phyloP scores from a whole-genome alignment of 331 rosid genomes.

The Spiraea crenata region DNA sequence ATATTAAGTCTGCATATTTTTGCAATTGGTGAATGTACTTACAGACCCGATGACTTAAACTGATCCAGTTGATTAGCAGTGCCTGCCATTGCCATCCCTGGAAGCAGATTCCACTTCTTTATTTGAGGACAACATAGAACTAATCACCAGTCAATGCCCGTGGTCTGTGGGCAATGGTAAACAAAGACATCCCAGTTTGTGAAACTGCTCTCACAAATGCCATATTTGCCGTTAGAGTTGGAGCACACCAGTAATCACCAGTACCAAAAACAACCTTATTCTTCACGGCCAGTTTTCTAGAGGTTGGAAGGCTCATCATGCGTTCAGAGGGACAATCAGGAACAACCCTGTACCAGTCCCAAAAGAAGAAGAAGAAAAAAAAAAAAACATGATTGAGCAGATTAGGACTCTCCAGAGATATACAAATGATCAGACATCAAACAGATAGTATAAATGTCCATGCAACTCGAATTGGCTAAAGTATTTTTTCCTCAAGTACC shows the following conservation, averaged over 20 bases:
- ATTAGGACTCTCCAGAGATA: background rate
- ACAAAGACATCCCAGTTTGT: constrained; percentile 85
- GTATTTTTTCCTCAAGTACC: background rate
- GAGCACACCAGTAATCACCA: constrained; percentile 74
- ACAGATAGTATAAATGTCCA: background rate
- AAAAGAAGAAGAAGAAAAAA: background rate
- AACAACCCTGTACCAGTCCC: constrained; percentile 55
- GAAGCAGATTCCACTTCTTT: constrained; percentile 21
- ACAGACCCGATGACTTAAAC: constrained; percentile 12
- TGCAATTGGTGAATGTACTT: background rate
- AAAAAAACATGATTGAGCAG: background rate
- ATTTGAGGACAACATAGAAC: constrained; percentile 12
- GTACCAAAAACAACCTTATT: constrained; percentile 86
- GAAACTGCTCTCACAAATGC: constrained; percentile 82
- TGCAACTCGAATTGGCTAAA: background rate
- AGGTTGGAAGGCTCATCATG: constrained; percentile 72
- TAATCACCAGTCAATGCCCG: constrained; percentile 84
- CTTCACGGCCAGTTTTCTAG: constrained; percentile 79
- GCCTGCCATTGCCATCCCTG: constrained; percentile 13
- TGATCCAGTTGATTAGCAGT: background rate
- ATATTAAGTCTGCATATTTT: background rate
- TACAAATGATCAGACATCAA: background rate
- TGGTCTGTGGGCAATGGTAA: constrained; percentile 66
- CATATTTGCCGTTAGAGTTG: constrained; percentile 85
- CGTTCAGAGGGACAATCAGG: constrained; percentile 69